These are phyloP conservation scores for Ophiorrhiza pumila DNA, from an alignment of 257 asterid species.

Conservation along the genomic window DNA sequence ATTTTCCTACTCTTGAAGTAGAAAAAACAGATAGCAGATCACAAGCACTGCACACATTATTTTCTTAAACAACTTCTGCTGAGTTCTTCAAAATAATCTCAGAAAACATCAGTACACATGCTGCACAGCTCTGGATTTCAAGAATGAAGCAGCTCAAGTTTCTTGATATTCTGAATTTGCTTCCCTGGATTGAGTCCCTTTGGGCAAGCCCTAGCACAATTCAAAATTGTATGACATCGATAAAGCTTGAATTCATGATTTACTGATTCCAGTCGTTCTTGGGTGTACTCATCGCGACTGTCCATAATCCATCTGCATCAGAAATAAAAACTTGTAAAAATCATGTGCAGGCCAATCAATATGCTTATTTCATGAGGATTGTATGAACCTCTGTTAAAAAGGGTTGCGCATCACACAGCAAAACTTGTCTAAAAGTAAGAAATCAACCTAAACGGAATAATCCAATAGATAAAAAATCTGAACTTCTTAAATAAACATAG, in stretches of 20 bases:
- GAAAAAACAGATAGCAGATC: constrained; percentile 13
- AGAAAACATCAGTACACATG: constrained; percentile 14
- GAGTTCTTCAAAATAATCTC: constrained; percentile 27
- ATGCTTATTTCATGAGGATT: neutral
- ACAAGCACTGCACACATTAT: constrained; percentile 22
- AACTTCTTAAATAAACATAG: neutral
- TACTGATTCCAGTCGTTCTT: constrained; percentile 83
- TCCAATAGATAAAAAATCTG: neutral
- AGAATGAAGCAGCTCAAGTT: constrained; percentile 49
- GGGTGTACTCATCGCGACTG: constrained; percentile 89
- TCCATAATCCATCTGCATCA: constrained; percentile 94
- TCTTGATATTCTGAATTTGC: constrained; percentile 93
- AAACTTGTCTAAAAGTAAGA: neutral
- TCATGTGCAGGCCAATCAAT: too few relatives aligned
- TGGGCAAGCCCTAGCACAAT: constrained; percentile 94
- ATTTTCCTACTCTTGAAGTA: constrained; percentile 7
- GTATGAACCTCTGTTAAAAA: neutral
- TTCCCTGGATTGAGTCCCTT: constrained; percentile 91
- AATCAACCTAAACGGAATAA: neutral
- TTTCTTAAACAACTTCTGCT: constrained; percentile 13
- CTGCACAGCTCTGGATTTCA: constrained; percentile 18
- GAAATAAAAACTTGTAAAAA: neutral
- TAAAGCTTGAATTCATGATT: constrained; percentile 86
- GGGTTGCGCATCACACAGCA: neutral
- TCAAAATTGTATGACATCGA: constrained; percentile 87